These are phyloP conservation scores for Saccharum spontaneum DNA, from an alignment of 176 grass and related monocot genomes.

Conservation along the genomic window DNA sequence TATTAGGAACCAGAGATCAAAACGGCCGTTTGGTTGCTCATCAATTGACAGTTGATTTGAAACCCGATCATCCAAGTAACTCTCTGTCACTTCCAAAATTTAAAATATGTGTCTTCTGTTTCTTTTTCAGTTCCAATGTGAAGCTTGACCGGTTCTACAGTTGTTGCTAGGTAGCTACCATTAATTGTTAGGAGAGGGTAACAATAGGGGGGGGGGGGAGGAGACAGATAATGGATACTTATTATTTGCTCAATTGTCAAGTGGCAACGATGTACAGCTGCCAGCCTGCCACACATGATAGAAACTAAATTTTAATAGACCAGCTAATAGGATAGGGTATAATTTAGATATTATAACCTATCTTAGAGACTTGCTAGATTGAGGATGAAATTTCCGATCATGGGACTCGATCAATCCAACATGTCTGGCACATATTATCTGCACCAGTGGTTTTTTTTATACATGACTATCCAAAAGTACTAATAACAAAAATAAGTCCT, in stretches of 20 bases:
- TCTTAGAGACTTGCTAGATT: not conserved
- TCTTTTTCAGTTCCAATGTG: not conserved
- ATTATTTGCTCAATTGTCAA: too few species aligned
- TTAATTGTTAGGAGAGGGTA: too few species aligned
- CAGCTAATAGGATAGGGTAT: not conserved
- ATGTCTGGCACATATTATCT: not conserved
- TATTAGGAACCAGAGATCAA: conserved; percentile 74
- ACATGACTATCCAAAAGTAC: not conserved
- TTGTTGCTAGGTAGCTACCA: too few species aligned
- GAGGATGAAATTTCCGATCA: not conserved
- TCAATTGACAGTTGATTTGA: conserved; percentile 90
- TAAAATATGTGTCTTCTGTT: conserved; percentile 4
- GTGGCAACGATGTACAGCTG: not conserved
- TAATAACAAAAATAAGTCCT: too few species aligned
- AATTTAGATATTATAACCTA: not conserved
- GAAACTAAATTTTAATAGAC: not conserved
- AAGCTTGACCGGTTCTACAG: not conserved
- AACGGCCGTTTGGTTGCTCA: conserved; percentile 59
- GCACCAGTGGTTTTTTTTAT: not conserved
- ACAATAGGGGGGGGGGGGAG: too few species aligned
- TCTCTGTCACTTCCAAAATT: conserved; percentile 10
- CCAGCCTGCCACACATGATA: not conserved
- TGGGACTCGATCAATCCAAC: not conserved
- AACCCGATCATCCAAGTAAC: conserved; percentile 93
- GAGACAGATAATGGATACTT: too few species aligned